Evolutionary conservation across 345 rosid genomes (phyloP), one percentile per base, ranked within the genome.

Genomic region (Murraya koenigii): DNA sequence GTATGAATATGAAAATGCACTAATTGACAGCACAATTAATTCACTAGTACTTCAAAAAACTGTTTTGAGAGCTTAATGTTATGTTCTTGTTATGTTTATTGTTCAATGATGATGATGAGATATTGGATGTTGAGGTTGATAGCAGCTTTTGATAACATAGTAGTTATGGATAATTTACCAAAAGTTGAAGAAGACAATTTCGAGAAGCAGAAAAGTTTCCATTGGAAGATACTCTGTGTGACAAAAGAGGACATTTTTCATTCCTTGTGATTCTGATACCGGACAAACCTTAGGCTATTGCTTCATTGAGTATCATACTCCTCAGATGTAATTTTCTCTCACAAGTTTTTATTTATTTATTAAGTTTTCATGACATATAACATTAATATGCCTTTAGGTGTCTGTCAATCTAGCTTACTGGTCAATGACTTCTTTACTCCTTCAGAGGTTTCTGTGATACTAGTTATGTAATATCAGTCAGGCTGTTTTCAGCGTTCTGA

Each of bases 201-300:
- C 22, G 84, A 82, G 74, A 86, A 82, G 77, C 82, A 80, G n/a
- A 87, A 84, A 56, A 78, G 79, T 0, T 81, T 76, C 8, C 33
- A 84, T 20, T 66, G 79, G 2, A 86, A 81, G 66, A 78, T 84
- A 14, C 82, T 82, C 74, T 82, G 84, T 65, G 80, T 80, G 8
- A 82, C 84, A 19, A 84, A 75, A 78, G 85, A 74, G 47, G 85
- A 79, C 65, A 80, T 84, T 81, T 10, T 81, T 82, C 80, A 84
- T 84, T 85, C 87, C 85, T 30, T 26, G 79, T n/a, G 81, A 76
- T 54, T 75, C 80, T 5, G 81, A 77, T 2, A 79, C 81, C 7
- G 80, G 74, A 9, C 77, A 76, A 54, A 73, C 83, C 1, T 71
- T 76, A 25, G 81, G 87, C 30, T 81, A 76, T 49, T 79, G 84